These are phyloP conservation scores for carrot (Daucus carota) DNA, from an alignment of 129 eudicot species.

Conservation along the genomic window DNA sequence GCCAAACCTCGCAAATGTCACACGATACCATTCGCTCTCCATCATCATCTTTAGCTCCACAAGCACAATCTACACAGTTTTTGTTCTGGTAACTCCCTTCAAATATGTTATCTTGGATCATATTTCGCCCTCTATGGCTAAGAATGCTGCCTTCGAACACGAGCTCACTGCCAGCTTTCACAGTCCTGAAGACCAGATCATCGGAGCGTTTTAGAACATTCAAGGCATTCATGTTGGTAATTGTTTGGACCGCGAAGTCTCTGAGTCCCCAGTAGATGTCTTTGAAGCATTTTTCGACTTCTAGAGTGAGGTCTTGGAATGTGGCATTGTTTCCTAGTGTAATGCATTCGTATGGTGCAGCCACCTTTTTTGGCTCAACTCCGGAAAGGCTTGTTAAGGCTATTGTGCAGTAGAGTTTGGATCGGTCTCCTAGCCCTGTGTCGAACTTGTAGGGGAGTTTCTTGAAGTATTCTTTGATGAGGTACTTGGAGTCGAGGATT, in stretches of 20 bases:
- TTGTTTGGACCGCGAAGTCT: slow-evolving; percentile 32
- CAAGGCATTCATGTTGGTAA: slow-evolving; percentile 28
- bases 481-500: slow-evolving; percentile 68
- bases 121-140: slow-evolving; percentile 13
- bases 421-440: slow-evolving; percentile 17
- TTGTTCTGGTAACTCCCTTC: slow-evolving; percentile 26
- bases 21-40: slow-evolving; percentile 93
- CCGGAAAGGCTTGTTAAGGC: slow-evolving; percentile 18
- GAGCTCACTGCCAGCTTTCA: slow-evolving; percentile 46
- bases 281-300: slow-evolving; percentile 54
- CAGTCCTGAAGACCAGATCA: slow-evolving; percentile 41
- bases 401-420: slow-evolving; percentile 42
- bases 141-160: slow-evolving; percentile 32
- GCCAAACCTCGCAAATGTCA: slow-evolving; percentile 90
- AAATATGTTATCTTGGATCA: slow-evolving; percentile 22
- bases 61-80: slow-evolving; percentile 45
- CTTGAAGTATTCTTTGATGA: slow-evolving; percentile 41
- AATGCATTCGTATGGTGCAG: slow-evolving; percentile 48
- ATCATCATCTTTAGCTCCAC: slow-evolving; percentile 74
- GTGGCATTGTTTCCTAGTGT: slow-evolving; percentile 37
- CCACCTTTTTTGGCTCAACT: slow-evolving; percentile 15
- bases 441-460: slow-evolving; percentile 21
- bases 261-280: slow-evolving; percentile 61
- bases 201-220: slow-evolving; percentile 35
- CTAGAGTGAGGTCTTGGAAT: slow-evolving; percentile 49